Conservation (phyloP, 164 flowering plant species). For the Pachysandra terminalis region DNA sequence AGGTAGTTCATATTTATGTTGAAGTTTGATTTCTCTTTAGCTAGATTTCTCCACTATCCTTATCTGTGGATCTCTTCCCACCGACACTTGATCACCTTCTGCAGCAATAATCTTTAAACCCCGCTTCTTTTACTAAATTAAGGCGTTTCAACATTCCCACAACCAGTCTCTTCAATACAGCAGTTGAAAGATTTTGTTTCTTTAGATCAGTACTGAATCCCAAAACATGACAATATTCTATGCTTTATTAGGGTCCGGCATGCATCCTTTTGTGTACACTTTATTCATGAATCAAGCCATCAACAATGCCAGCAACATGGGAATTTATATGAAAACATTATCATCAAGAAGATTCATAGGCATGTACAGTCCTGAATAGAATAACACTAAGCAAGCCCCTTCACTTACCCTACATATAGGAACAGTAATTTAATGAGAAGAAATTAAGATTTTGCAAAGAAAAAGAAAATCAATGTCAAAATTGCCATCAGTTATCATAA, state of each 20-base stretch:
- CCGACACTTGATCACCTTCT: background rate
- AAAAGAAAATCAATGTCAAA: background rate
- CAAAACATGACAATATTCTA: background rate
- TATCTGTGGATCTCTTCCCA: background rate
- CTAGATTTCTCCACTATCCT: no score
- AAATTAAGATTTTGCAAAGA: no score
- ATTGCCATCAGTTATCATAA: background rate
- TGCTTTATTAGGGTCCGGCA: background rate
- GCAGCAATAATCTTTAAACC: no score
- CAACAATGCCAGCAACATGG: background rate
- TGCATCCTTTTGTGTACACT: no score
- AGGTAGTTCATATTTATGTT: conserved; percentile 38
- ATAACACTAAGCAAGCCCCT: background rate
- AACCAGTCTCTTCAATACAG: no score
- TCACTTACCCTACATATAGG: background rate
- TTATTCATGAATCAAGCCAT: background rate
- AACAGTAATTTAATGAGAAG: background rate
- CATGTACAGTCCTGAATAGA: background rate
- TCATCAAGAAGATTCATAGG: background rate
- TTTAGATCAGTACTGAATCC: background rate
- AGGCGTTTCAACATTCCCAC: no score
- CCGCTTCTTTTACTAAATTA: no score
- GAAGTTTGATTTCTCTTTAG: background rate
- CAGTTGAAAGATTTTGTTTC: background rate
- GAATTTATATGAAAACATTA: no score